Conservation (phyloP, 306 rosid species). For the Alnus glutinosa region DNA sequence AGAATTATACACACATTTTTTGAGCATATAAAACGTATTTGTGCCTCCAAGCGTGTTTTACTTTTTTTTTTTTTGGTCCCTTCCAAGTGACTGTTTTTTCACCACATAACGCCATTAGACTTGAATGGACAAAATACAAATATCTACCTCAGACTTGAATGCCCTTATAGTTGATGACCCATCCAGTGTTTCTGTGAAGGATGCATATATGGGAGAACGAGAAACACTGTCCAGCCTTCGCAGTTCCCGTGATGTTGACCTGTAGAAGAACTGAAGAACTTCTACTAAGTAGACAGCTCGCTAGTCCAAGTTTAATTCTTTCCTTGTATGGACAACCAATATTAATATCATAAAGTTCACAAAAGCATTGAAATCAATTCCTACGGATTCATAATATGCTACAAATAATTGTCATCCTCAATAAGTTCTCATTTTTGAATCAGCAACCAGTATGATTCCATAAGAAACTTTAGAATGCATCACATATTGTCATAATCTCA, state of each 20-base stretch:
- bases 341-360: neutral
- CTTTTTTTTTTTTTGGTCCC: neutral
- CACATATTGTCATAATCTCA: neutral
- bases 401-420: neutral
- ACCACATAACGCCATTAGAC: constrained; percentile 4
- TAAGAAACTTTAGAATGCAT: neutral
- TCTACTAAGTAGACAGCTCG: constrained; percentile 18
- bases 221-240: constrained; percentile 94
- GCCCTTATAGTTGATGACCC: constrained; percentile 91
- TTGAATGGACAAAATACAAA: neutral
- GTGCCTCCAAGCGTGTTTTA: neutral
- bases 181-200: constrained; percentile 91
- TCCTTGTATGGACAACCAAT: neutral
- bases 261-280: constrained; percentile 75
- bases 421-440: neutral
- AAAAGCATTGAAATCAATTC: neutral
- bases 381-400: neutral
- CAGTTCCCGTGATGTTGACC: constrained; percentile 93
- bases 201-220: constrained; percentile 92
- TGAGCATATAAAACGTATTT: neutral
- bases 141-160: constrained; percentile 75
- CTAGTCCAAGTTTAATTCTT: neutral
- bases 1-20: neutral
- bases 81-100: constrained; percentile 1
- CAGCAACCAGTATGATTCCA: neutral